Evolutionary conservation across 73 alveolate species (phyloP), one percentile per base, ranked within the genome.

Genomic region (Durusdinium trenchii): DNA sequence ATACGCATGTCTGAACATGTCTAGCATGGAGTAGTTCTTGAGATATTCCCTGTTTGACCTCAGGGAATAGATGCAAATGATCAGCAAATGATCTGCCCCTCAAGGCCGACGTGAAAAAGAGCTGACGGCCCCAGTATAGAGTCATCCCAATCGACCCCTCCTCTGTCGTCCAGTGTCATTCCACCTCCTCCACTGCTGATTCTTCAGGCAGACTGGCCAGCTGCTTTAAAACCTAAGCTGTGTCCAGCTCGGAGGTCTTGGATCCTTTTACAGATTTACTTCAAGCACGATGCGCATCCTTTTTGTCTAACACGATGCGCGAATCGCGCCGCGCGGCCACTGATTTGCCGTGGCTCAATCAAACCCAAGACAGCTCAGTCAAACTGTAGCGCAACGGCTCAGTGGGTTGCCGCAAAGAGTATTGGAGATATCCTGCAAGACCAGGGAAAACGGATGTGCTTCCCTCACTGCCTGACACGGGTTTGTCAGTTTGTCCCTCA

Each of bases 131-230:
- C 73, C 18, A 60, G 73, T 32, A 23, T 60, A 23, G 73, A 60
- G 73, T 32, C 18, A 60, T n/a, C n/a, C n/a, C n/a, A n/a, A n/a
- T n/a, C n/a, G n/a, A n/a, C n/a, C n/a, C n/a, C n/a, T n/a, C n/a
- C n/a, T n/a, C n/a, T n/a, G n/a, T n/a, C 73, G 30, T 23, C 73
- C 73, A 60, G 73, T 60, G n/a, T n/a, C n/a, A n/a, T n/a, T n/a
- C n/a, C 73, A 60, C 73, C 73, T 78, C 91, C 71, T 81, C 50
- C 91, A 48, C 23, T 18, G 48, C 47, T 6, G 35, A 64, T 32
- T 81, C 91, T 32, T 81, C 91, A 5, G 91, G 91, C 30, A 81
- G 69, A 81, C 30, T 81, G 71, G 91, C 91, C 71, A 81, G 91
- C 47, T 81, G 91, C 43, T 14, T 28, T 12, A 81, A 48, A 50